Evolutionary conservation across 2,329 filamentous ascomycete genomes (phyloP), one percentile per base, ranked within the genome.

Genomic region (Fusarium torreyae): DNA sequence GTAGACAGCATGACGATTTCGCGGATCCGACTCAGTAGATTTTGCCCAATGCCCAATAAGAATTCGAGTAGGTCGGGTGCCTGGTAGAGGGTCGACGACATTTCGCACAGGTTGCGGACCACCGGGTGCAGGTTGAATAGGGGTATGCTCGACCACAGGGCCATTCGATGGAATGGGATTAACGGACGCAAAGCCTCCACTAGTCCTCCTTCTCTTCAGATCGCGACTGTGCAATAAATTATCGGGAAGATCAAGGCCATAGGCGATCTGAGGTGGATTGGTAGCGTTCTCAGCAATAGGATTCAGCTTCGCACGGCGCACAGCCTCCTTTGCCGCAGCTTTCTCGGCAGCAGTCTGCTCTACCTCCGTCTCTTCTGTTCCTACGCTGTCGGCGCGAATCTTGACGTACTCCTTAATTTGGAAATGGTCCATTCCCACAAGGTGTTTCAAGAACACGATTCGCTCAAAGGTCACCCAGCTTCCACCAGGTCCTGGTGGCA

Each of bases 391-490:
- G 2, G 80, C 76, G 7, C 86, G 83, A 26, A 89, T 77, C 66
- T 87, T 87, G 50, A 90, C 87, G 59, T 88, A 91, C 71, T 90
- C 88, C 71, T 90, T 90, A 33, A 91, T 77, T 33, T 88, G 84
- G 28, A 85, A 82, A 48, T 89, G 84, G 52, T 87, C 84, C 6
- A 89, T 78, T 4, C 83, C 83, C 15, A 86, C 79, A 0, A 91
- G 83, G 59, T 89, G 87, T 9, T 84, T 76, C 4, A 86, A 84
- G 70, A 90, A 90, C 22, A 88, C 83, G 31, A 90, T 83, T 20
- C 86, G 82, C 59, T 89, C 86, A 69, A 90, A 90, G 0, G 87
- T 89, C 24, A 90, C 87, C 88, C 88, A 90, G 74, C 87, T 89
- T 54, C 87, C 88, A 22, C 88, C 88, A 2, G 87, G 86, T 1